Evolutionary conservation across 2,329 filamentous ascomycete genomes (phyloP).

Genomic region (Pyrenochaeta sp.): DNA sequence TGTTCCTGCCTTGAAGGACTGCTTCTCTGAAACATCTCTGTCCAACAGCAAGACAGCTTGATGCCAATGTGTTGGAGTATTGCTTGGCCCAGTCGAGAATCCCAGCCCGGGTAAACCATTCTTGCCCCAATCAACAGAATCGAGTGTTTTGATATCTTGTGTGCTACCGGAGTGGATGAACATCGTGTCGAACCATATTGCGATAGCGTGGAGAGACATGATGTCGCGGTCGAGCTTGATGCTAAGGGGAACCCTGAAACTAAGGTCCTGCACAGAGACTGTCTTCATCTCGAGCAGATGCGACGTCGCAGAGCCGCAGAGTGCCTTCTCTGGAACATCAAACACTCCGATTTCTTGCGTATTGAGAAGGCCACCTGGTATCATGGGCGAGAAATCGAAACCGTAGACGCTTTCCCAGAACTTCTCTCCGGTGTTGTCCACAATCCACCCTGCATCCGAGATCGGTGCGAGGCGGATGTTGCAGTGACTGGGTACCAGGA

Average conservation of each 20-base stretch:
- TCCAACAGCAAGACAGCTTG: slow-evolving; percentile 80
- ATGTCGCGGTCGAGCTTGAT: slow-evolving; percentile 68
- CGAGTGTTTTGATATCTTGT: slow-evolving; percentile 49
- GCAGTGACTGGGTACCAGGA: slow-evolving; percentile 87
- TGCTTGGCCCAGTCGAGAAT: slow-evolving; percentile 85
- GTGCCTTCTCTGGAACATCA: slow-evolving; percentile 37
- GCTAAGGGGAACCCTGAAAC: slow-evolving; percentile 75
- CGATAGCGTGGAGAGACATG: slow-evolving; percentile 81
- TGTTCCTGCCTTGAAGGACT: slow-evolving; percentile 61
- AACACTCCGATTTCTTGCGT: slow-evolving; percentile 51
- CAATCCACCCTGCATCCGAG: slow-evolving; percentile 77
- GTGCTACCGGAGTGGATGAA: slow-evolving; percentile 69
- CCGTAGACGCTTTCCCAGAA: slow-evolving; percentile 96
- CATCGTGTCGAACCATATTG: slow-evolving; percentile 95
- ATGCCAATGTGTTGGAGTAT: slow-evolving; percentile 87
- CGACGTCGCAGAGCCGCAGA: slow-evolving; percentile 68
- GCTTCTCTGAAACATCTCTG: slow-evolving; percentile 58
- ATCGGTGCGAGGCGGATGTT: slow-evolving; percentile 85
- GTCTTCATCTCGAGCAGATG: slow-evolving; percentile 79
- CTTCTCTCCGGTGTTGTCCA: slow-evolving; percentile 70
- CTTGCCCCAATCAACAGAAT: slow-evolving; percentile 69
- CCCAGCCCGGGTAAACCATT: slow-evolving; percentile 69
- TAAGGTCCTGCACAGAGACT: slow-evolving; percentile 74
- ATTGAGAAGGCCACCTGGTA: slow-evolving; percentile 81
- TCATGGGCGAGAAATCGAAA: slow-evolving; percentile 94